Percentiles rank a stretch among this genome's conserved stretches.
Conservation (phyloP, 805 yeast genomes). For the Sugiyamaella valdiviana region DNA sequence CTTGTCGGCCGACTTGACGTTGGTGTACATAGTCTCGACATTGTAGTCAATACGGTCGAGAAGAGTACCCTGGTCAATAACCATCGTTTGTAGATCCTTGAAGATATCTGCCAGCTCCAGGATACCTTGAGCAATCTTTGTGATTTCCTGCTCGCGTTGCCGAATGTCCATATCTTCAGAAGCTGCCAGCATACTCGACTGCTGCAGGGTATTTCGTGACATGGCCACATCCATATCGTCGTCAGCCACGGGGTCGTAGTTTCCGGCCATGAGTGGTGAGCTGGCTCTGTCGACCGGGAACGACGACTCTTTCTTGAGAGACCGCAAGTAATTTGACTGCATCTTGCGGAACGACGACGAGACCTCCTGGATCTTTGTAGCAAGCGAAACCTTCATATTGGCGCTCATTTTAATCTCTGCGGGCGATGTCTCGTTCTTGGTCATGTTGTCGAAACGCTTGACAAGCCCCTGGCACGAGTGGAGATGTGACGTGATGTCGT, state of each 20-base stretch:
- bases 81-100: constrained; percentile 84
- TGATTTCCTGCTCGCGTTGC: constrained; percentile 84
- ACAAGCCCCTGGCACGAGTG: constrained; percentile 74
- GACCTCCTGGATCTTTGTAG: constrained; percentile 71
- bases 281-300: constrained; percentile 29
- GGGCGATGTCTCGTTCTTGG: constrained; percentile 34
- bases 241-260: constrained; percentile 15
- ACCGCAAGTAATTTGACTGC: constrained; percentile 84
- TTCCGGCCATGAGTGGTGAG: constrained; percentile 9
- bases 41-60: constrained; percentile 93
- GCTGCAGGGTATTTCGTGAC: constrained; percentile 33
- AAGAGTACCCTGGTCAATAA: constrained; percentile 92
- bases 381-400: constrained; percentile 79
- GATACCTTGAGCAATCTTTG: constrained; percentile 87
- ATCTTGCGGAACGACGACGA: constrained; percentile 76
- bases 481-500: constrained; percentile 63
- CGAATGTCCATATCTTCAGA: constrained; percentile 43
- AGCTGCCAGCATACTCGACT: constrained; percentile 25
- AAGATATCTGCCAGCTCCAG: constrained; percentile 89
- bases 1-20: constrained; percentile 68
- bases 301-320: constrained; percentile 67
- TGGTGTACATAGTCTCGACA: constrained; percentile 68
- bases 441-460: constrained; percentile 51
- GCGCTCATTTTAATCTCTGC: constrained; percentile 61
- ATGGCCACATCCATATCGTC: constrained; percentile 30